These are phyloP conservation scores for Peronosclerospora sorghi DNA, from an alignment of 352 stramenopile genomes.

Conservation along the genomic window DNA sequence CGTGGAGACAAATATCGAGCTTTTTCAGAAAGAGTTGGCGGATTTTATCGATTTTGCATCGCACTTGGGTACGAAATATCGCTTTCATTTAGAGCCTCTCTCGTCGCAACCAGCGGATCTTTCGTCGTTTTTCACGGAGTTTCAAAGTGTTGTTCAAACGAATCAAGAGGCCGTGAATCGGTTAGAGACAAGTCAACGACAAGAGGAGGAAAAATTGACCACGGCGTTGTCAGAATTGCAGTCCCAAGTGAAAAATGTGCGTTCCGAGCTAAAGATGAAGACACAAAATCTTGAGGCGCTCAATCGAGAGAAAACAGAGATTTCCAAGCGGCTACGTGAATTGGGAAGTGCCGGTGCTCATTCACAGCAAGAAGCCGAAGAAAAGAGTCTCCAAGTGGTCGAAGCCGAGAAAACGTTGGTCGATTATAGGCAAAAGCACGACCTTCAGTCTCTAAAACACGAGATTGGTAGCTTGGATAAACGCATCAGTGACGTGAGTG, in stretches of 20 bases:
- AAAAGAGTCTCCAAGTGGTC: conserved; percentile 33
- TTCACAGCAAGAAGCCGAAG: conserved; percentile 35
- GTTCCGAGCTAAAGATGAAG: conserved; percentile 39
- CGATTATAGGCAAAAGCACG: conserved; percentile 32
- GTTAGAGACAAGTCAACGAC: conserved; percentile 28
- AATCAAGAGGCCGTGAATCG: conserved; percentile 31
- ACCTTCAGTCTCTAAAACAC: conserved; percentile 22
- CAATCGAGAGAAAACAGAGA: conserved; percentile 29
- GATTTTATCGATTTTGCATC: conserved; percentile 35
- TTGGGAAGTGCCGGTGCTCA: conserved; percentile 27
- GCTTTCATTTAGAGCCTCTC: conserved; percentile 39
- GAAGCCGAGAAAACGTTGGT: conserved; percentile 37
- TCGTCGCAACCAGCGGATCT: conserved; percentile 45
- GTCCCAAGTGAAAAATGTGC: conserved; percentile 36
- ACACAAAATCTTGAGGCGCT: conserved; percentile 26
- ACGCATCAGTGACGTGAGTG: conserved; percentile 31
- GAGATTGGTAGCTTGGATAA: conserved; percentile 38
- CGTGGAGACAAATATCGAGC: conserved; percentile 44
- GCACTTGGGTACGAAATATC: conserved; percentile 43
- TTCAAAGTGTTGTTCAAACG: conserved; percentile 29
- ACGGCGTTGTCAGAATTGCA: conserved; percentile 37
- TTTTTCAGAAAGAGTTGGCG: conserved; percentile 23
- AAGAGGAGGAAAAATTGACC: conserved; percentile 35
- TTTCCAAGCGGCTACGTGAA: conserved; percentile 29
- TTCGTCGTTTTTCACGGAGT: conserved; percentile 35